Evolutionary conservation across 2,329 filamentous ascomycete species (phyloP), one percentile per base, ranked within the genome.

Genomic region (Fusarium algeriense): DNA sequence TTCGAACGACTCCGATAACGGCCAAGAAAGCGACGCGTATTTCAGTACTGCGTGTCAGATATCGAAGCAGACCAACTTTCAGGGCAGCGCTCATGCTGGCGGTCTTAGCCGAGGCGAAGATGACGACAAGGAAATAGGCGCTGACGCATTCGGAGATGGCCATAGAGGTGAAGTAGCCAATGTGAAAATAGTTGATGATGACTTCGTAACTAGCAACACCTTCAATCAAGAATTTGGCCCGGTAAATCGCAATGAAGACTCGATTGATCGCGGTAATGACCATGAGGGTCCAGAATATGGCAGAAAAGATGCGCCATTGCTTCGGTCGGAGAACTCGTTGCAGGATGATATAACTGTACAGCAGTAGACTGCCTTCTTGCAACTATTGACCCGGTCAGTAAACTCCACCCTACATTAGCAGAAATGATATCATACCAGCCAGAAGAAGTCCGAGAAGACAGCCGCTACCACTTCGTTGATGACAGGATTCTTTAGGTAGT

Each of bases 231-330:
- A 76, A 75, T 13, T 67, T 72, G 7, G 78, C 72, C 3, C 82
- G 78, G 15, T 74, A 76, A 15, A 78, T 66, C 7, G 80, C 70
- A 30, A 84, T 83, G n/a, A 73, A 64, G 11, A 84, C 74, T 59
- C 87, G 84, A 38, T 88, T 84, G 2, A 84, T 78, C 4, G 80
- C 77, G 32, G 89, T 86, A 20, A 87, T 79, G 3, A 84, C 79
- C 46, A 90, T 79, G 46, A 90, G 86, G 1, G 84, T 85, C 67
- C 88, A 90, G 68, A 90, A 87, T 5, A 90, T 82, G 5, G 75
- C 75, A 45, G 84, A 81, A 64, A 88, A 89, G 14, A 86, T 76
- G 6, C 81, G 78, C 59, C 78, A 77, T 23, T 76, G 72, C 19
- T 64, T 70, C 54, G 83, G 83, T 57, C 82, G 83, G 3, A 89